Evolutionary conservation across 164 flowering plant genomes (phyloP), one percentile per base, ranked within the genome.

Genomic region (Macadamia tetraphylla): DNA sequence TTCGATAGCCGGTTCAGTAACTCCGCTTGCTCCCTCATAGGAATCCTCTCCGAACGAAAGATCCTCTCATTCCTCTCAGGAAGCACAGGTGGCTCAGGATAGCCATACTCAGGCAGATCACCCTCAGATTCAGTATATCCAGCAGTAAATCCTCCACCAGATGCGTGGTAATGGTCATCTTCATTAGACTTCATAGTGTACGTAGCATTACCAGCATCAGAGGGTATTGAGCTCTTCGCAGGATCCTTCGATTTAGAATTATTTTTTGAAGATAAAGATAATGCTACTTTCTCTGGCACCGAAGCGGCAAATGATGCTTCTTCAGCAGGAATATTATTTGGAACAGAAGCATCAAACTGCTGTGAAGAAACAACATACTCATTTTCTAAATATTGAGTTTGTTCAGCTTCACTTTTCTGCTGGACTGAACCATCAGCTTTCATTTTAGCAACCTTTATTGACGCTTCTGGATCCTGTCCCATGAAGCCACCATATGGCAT

Each of bases 31-130:
- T 87, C 88, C 66, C 89, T 35, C 5, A 5, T 35, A 5, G 40
- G 40, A 35, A 35, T 35, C 40, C 40, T 35, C 40, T 35, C 40
- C 40, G 40, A 35, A 35, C 40, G 74, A 0, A 84, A 90, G 43
- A 87, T 82, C 74, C 84, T 77, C 78, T 91, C 94, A 51, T 94
- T 76, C 43, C 87, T 77, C 60, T 75, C 91, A 67, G 91, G 84
- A 74, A 75, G 75, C 58, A 75, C 51, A 59, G 84, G 78, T 51
- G 81, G 76, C 61, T 87, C 91, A 49, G 43, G 60, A 64, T 81
- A 73, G 73, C 80, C 62, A 64, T 73, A 71, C 46, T 86, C 92
- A 57, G 71, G 60, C 12, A 68, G 75, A 71, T 79, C 78, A 67
- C 79, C 76, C 76, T 83, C 85, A 59, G 83, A 79, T 58, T 74